Conservation (phyloP, 2,329 filamentous ascomycete species). For the Sporothrix brunneoviolacea region DNA sequence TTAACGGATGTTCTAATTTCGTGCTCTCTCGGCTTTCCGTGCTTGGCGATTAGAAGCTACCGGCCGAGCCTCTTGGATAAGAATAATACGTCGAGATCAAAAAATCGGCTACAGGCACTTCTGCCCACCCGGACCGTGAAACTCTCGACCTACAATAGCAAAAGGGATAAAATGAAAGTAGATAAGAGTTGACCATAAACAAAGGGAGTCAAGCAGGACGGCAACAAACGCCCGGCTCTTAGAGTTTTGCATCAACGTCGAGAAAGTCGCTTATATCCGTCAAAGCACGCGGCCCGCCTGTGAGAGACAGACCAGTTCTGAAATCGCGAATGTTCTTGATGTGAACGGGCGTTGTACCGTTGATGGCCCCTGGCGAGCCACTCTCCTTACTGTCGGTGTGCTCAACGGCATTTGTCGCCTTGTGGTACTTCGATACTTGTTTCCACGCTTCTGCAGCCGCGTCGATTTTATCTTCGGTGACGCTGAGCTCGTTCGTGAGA, state of each 20-base stretch:
- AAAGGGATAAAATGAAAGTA: no score
- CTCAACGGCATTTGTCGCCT: constrained; percentile 26
- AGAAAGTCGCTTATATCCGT: constrained; percentile 78
- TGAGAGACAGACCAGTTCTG: constrained; percentile 69
- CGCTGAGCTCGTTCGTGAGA: constrained; percentile 37
- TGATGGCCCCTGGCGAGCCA: constrained; percentile 31
- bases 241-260: constrained; percentile 77
- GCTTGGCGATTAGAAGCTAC: no score
- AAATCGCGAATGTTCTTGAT: constrained; percentile 76
- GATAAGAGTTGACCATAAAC: no score
- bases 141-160: not conserved
- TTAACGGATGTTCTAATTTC: no score
- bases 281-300: constrained; percentile 63
- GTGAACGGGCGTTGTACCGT: constrained; percentile 48
- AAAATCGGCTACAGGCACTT: no score
- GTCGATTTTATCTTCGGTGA: constrained; percentile 44
- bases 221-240: not conserved
- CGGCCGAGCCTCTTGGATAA: no score
- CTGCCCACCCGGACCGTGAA: no score
- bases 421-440: constrained; percentile 24
- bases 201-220: no score
- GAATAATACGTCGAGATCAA: no score
- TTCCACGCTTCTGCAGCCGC: constrained; percentile 33
- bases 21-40: no score
- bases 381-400: constrained; percentile 26